Conservation (phyloP, 768 basidiomycete species). For the Pleurotus pulmonarius region DNA sequence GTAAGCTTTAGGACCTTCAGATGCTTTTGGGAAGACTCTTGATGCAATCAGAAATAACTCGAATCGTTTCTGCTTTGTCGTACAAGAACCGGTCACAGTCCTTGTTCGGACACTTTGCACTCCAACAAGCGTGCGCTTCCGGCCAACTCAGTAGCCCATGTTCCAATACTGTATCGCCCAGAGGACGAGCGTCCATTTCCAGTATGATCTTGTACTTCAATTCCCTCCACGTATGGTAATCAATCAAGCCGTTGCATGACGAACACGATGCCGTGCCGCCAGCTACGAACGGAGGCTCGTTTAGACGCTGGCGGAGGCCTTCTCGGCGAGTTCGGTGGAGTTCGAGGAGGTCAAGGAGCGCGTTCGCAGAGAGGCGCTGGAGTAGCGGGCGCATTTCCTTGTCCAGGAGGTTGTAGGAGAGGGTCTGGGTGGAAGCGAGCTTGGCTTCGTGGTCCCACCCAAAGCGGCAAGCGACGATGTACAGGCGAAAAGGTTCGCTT, state of each 20-base stretch:
- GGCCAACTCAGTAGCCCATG: conserved; percentile 50
- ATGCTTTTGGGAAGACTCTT: conserved; percentile 39
- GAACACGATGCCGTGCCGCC: conserved; percentile 44
- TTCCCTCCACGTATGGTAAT: conserved; percentile 64
- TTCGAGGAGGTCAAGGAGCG: conserved; percentile 51
- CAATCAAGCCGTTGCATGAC: conserved; percentile 43
- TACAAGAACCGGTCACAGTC: conserved; percentile 50
- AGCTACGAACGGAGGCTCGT: conserved; percentile 56
- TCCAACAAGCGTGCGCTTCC: conserved; percentile 61
- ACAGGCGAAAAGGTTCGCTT: conserved; percentile 48
- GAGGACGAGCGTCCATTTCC: conserved; percentile 57
- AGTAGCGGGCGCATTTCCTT: conserved; percentile 41
- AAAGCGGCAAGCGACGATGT: conserved; percentile 51
- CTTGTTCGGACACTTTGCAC: conserved; percentile 42
- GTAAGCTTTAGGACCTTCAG: conserved; percentile 7
- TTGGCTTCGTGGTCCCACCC: conserved; percentile 57
- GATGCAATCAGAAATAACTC: conserved; percentile 51
- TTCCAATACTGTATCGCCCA: conserved; percentile 54
- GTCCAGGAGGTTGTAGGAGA: conserved; percentile 49
- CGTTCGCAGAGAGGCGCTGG: conserved; percentile 41
- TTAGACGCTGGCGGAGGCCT: conserved; percentile 41
- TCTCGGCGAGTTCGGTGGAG: conserved; percentile 54
- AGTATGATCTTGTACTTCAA: conserved; percentile 52
- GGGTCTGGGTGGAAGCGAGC: conserved; percentile 49
- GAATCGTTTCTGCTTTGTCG: conserved; percentile 50